Evolutionary conservation across 1,284 basidiomycete species (phyloP), one percentile per base, ranked within the genome.

Genomic region (Boletus hoseneyae): DNA sequence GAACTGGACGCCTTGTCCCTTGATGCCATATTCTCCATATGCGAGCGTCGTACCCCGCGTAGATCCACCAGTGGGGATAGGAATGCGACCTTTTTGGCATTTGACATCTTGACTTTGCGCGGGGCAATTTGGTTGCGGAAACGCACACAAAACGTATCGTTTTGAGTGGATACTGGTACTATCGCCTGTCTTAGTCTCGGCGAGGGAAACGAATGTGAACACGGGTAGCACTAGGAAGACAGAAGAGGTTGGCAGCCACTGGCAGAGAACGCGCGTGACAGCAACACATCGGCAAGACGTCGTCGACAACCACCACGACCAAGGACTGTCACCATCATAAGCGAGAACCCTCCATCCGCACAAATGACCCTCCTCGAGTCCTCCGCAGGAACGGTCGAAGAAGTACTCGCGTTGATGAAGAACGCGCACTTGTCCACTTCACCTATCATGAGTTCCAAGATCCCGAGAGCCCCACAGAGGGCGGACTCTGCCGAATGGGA

Each of bases 11-110:
- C 93, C 92, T 52, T 85, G 77, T 0, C 87, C 86, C 61, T 91
- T 89, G 18, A 98, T 82, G 4, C 97, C 97, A 79, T 87, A 99
- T 13, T 90, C 85, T 34, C 95, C 97, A 61, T 85, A 92, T 29
- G 92, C 85, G 27, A 99, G 80, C 1, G 93, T 95, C 9, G 96
- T 97, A 21, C 96, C 97, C 65, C 93, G 93, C 32, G 83, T 90
- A 15, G 93, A 96, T 15, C 97, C 96, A 51, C 96, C 97, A 44
- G 69, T 83, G 6, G 88, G 87, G 43, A 94, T 82, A 8, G 87
- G 87, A 33, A 94, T 79, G 43, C 85, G 79, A 50, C 92, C 93
- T 69, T 97, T 97, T 70, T 94, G 91, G 30, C 90, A 78, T 68
- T 91, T 93, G 60, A 88, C 75, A 67, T 89, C 66, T 91, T 87